These are phyloP conservation scores for Solanum hybrid DNA, from an alignment of 305 asterid species.

Conservation along the genomic window DNA sequence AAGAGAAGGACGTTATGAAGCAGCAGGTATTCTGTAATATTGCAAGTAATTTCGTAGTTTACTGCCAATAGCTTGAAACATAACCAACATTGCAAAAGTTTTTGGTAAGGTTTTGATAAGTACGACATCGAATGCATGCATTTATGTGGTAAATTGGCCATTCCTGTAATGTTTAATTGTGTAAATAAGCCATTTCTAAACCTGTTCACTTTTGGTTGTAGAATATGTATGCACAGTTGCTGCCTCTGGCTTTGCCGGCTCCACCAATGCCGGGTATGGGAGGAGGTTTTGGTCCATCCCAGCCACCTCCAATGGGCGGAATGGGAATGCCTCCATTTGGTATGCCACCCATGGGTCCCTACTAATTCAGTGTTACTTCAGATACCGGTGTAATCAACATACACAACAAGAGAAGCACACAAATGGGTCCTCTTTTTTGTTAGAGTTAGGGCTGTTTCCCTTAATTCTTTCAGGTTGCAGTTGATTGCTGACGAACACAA, in stretches of 20 bases:
- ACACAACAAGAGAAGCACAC: not conserved
- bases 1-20: slow-evolving; percentile 74
- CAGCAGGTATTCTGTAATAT: slow-evolving; percentile 57
- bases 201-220: slow-evolving; percentile 27
- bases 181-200: not conserved
- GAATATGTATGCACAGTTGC: slow-evolving; percentile 93
- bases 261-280: slow-evolving; percentile 92
- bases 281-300: slow-evolving; percentile 43
- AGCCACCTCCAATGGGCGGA: slow-evolving; percentile 74
- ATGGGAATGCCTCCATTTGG: slow-evolving; percentile 95
- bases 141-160: not conserved
- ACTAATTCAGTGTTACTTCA: slow-evolving; percentile 27
- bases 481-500: slow-evolving; percentile 2
- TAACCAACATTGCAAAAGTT: not conserved
- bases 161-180: not conserved
- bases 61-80: not conserved
- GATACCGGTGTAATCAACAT: not conserved
- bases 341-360: slow-evolving; percentile 95
- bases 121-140: not conserved
- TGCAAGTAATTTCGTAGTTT: not conserved
- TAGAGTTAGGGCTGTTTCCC: not conserved
- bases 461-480: slow-evolving; percentile 2
- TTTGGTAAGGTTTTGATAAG: not conserved
- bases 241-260: slow-evolving; percentile 97
- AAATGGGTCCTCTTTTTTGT: not conserved